Conservation (phyloP, 805 yeast species). For the Starmerella floris region DNA sequence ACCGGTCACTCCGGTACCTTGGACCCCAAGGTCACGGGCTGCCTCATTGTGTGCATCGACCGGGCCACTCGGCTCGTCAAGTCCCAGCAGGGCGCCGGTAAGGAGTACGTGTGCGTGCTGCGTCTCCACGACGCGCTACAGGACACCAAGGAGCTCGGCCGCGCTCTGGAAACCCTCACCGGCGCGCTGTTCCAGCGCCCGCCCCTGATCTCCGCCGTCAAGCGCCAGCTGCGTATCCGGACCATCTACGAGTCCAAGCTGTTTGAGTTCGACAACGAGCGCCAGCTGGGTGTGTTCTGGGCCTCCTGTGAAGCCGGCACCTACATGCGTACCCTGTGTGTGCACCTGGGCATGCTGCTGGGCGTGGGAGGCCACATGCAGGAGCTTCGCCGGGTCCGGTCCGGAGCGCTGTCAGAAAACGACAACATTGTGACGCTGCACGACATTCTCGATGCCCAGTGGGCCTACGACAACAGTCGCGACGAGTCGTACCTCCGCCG, state of each 20-base stretch:
- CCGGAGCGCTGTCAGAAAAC: slow-evolving; percentile 84
- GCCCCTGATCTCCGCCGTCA: slow-evolving; percentile 96
- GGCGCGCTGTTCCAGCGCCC: slow-evolving; percentile 99
- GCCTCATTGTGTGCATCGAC: slow-evolving; percentile 95
- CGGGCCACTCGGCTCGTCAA: slow-evolving; percentile 96
- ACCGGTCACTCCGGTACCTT: slow-evolving; percentile 99
- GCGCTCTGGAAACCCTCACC: slow-evolving; percentile 82
- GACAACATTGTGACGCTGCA: slow-evolving; percentile 91
- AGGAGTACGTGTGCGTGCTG: slow-evolving; percentile 95
- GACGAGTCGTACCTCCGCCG: slow-evolving; percentile 92
- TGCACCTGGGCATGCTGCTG: slow-evolving; percentile 92
- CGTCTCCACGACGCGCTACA: slow-evolving; percentile 87
- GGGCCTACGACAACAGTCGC: slow-evolving; percentile 91
- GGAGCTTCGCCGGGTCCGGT: slow-evolving; percentile 97
- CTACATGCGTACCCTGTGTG: slow-evolving; percentile 98
- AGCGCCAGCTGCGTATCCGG: slow-evolving; percentile 96
- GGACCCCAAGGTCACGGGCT: slow-evolving; percentile 98
- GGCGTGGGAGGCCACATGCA: slow-evolving; percentile 99
- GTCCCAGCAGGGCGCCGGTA: slow-evolving; percentile 99
- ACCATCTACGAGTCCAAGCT: slow-evolving; percentile 93
- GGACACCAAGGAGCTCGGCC: slow-evolving; percentile 78
- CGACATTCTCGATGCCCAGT: slow-evolving; percentile 96
- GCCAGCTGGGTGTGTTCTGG: slow-evolving; percentile 97
- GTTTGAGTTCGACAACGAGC: slow-evolving; percentile 91
- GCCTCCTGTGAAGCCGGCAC: slow-evolving; percentile 99